Base-by-base conservation (phyloP, 1,139 yeast genomes). In the Saccharomycopsis hybrid region DNA sequence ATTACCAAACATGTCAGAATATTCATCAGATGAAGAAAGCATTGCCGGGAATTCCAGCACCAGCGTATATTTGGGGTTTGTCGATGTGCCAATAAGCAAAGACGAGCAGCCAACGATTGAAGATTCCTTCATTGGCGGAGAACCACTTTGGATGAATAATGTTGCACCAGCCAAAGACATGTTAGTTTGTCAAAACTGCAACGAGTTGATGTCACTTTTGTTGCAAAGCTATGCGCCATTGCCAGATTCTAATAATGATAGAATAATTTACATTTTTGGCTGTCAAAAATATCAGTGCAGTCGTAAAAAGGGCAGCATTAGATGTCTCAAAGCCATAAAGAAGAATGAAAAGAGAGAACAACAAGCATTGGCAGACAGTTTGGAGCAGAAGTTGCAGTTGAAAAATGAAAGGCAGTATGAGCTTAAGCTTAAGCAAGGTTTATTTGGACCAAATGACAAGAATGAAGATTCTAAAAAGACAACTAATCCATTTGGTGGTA, bases 181-280 rank as follows among this genome's bases (percentile, higher is more conserved):
- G 32, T 59, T 81, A 3, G 66, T 67, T 24, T 92, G 98, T 69
- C 77, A 75, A 48, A 74, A 73, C 53, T 92, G 98, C 67, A 65
- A 68, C 0, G 64, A 69, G 9, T 68, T 73, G 33, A 72, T 88
- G 83, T 80, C 86, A 5, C 67, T 90, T 47, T 68, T 89, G 39
- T 67, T 82, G 2, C 97, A 92, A 64, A 84, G 92, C 1, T 83
- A 75, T 65, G 84, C 96, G 1, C 94, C 95, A 1, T 64, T 87
- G 44, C 86, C 80, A 31, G 76, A 75, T 38, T 74, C 81, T n/a
- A 67, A 76, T 46, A 87, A 89, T 62, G 97, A 89, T 59, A 74
- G 98, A 52, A 81, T 81, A 9, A 65, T 92, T 30, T 92, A 92
- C 62, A 74, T 90, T 0, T 85, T 90, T 65, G 80, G 80, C 1